A percentile compares a stretch with the other conserved stretches of the same genome.
phyloP scores from a whole-genome alignment of 352 stramenopile genomes.

The Pythium dissimile region DNA sequence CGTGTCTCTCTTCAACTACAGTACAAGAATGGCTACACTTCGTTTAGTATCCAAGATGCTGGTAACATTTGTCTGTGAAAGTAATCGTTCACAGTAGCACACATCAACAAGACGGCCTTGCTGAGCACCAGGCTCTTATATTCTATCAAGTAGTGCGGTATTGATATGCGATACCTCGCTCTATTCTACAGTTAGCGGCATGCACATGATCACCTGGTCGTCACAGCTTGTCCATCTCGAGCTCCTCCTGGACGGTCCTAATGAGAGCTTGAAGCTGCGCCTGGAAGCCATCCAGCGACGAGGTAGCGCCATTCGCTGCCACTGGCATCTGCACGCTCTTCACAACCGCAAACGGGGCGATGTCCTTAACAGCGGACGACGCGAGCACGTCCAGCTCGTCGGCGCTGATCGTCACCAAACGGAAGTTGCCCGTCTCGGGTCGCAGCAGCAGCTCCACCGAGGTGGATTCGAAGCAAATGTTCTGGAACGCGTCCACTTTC shows the following conservation, averaged over 20 bases:
- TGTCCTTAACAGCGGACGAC: slow-evolving; percentile 20
- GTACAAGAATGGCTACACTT: too few relatives aligned
- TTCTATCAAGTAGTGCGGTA: too few relatives aligned
- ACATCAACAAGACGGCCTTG: too few relatives aligned
- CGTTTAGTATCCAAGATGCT: too few relatives aligned
- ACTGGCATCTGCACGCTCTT: slow-evolving; percentile 34
- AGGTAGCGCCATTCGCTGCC: slow-evolving; percentile 9
- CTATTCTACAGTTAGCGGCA: slow-evolving; percentile 16
- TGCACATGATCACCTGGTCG: too few relatives aligned
- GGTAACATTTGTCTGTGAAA: too few relatives aligned
- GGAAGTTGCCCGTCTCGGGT: slow-evolving; percentile 20
- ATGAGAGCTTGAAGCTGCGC: slow-evolving; percentile 18
- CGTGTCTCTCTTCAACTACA: too few relatives aligned
- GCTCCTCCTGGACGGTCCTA: slow-evolving; percentile 16
- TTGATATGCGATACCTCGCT: not conserved
- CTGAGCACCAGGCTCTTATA: too few relatives aligned
- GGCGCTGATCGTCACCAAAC: slow-evolving; percentile 30
- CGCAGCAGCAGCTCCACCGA: slow-evolving; percentile 22
- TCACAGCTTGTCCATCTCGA: slow-evolving; percentile 25
- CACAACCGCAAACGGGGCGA: slow-evolving; percentile 37
- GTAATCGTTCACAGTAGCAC: too few relatives aligned
- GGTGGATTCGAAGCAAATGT: slow-evolving; percentile 35
- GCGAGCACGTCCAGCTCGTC: slow-evolving; percentile 29
- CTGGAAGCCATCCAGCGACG: slow-evolving; percentile 18
- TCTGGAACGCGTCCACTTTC: slow-evolving; percentile 48